phyloP scores from a whole-genome alignment of 495 filamentous ascomycete genomes.

The Friedmanniomyces simplex region DNA sequence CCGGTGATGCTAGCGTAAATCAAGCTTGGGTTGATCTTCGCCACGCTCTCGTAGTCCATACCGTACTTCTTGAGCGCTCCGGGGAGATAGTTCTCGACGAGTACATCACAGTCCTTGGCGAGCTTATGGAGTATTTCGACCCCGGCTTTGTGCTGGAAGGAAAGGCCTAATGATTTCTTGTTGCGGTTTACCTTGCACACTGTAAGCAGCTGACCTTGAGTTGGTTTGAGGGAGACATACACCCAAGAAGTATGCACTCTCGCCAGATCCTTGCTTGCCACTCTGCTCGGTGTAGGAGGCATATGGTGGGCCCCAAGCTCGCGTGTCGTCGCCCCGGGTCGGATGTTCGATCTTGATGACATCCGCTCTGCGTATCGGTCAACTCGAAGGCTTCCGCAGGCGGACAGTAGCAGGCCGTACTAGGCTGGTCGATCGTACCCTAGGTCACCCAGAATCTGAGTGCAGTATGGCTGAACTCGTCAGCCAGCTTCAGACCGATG shows the following conservation, averaged over 20 bases:
- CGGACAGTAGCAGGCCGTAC: conserved; percentile 28
- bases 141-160: conserved; percentile 74
- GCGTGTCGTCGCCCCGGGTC: conserved; percentile 79
- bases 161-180: conserved; percentile 87
- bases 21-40: conserved; percentile 67
- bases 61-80: conserved; percentile 82
- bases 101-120: conserved; percentile 73
- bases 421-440: conserved; percentile 49
- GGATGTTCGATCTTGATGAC: conserved; percentile 97
- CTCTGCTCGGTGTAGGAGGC: conserved; percentile 51
- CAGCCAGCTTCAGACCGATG: conserved; percentile 19
- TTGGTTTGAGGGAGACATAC: conserved; percentile 37
- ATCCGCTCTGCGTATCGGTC: conserved; percentile 55
- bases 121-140: conserved; percentile 79
- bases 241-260: conserved; percentile 88
- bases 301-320: conserved; percentile 94
- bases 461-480: conserved; percentile 73
- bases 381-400: not conserved
- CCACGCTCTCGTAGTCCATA: conserved; percentile 73
- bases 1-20: conserved; percentile 64
- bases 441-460: conserved; percentile 91
- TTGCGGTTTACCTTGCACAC: conserved; percentile 73
- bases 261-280: conserved; percentile 61
- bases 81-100: conserved; percentile 96
- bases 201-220: conserved; percentile 1